A percentile compares a stretch with the other conserved stretches of the same genome.
Evolutionary conservation across 257 asterid species (phyloP).

Genomic region (Verbena officinalis): DNA sequence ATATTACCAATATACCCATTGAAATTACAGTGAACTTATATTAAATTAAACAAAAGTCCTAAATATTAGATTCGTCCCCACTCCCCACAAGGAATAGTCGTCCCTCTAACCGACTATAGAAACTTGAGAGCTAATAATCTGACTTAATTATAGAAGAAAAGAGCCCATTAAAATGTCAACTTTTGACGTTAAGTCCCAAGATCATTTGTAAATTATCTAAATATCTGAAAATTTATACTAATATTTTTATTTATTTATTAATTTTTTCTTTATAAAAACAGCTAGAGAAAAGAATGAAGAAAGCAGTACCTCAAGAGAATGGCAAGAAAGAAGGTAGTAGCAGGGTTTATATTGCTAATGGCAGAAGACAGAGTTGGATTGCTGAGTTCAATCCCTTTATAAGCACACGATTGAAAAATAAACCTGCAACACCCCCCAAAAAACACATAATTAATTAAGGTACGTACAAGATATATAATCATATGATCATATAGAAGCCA

Average conservation of each 20-base stretch:
- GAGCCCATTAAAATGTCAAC: too few relatives aligned
- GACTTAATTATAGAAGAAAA: too few relatives aligned
- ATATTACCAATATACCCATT: too few relatives aligned
- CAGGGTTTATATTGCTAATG: slow-evolving; percentile 35
- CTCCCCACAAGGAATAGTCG: neutral
- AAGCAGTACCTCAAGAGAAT: slow-evolving; percentile 34
- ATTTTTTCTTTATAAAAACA: neutral
- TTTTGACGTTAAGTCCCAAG: too few relatives aligned
- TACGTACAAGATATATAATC: too few relatives aligned
- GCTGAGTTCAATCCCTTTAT: slow-evolving; percentile 35
- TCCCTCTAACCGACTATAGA: neutral
- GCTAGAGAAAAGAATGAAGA: neutral
- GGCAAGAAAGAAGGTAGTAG: slow-evolving; percentile 44
- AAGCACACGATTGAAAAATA: slow-evolving; percentile 24
- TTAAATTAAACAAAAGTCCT: too few relatives aligned
- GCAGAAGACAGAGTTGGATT: slow-evolving; percentile 43
- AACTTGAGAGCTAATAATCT: neutral
- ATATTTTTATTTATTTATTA: neutral
- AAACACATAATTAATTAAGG: too few relatives aligned
- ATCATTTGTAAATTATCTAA: neutral
- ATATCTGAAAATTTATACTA: too few relatives aligned
- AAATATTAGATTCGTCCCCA: too few relatives aligned
- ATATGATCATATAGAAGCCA: too few relatives aligned
- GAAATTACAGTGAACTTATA: too few relatives aligned
- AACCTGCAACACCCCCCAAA: slow-evolving; percentile 23